Evolutionary conservation across 2,329 filamentous ascomycete species (phyloP), one percentile per base, ranked within the genome.

Genomic region (Aspergillus sp.): DNA sequence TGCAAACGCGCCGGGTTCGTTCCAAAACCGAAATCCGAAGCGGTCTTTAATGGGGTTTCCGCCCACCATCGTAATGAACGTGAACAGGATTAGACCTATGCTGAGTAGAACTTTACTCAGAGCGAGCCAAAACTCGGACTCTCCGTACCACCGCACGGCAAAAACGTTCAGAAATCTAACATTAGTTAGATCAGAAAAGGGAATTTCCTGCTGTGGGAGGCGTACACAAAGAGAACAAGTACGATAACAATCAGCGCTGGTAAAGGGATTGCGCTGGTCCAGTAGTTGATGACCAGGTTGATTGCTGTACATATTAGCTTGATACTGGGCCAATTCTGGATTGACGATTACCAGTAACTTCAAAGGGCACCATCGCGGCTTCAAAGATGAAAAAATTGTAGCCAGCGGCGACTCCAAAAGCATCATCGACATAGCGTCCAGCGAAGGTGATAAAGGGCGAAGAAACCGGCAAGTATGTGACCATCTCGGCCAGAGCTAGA

Each of bases 11-110:
- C 90, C 90, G 0, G 89, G 90, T 8, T 80, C 69, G 12, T 73
- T 74, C 79, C 87, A 89, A 68, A 87, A 85, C 17, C 87, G 81
- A 69, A 93, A 93, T 1, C 90, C 90, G 61, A 90, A 90, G 0
- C 83, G 78, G 63, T 93, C 88, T 38, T 83, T 79, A 1, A 85
- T 71, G 0, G 91, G 91, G 64, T 93, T 95, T 3, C 89, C 91
- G 7, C 91, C 91, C 1, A 95, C 76, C 87, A 95, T 93, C 62
- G 86, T 85, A 62, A 96, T 81, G 67, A 96, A 91, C 2, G 91
- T 93, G 76, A 90, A 93, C 61, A 85, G 66, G 63, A 93, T 82
- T 50, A 93, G 80, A 1, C 85, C 88, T 36, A 91, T 74, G 58
- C 90, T 89, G 50, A 92, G 80, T 2, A 92, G 64, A 3, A 91